Percentiles rank a stretch among this genome's conserved stretches.
phyloP scores from a whole-genome alignment of 2,329 filamentous ascomycete species.

The Neofusicoccum ribis region DNA sequence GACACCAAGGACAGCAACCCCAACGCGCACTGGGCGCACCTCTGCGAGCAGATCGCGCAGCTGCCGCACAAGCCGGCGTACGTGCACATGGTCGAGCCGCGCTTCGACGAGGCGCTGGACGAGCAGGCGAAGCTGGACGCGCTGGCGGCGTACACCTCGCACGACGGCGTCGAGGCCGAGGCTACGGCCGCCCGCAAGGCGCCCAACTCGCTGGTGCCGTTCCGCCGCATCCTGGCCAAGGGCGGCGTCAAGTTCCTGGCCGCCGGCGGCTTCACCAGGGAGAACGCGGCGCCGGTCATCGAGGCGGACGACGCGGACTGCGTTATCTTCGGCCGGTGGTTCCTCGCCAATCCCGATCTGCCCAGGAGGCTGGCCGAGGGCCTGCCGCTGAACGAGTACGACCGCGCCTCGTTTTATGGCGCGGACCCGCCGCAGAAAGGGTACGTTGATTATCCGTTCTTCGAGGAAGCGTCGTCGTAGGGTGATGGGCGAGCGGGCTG shows the following conservation, averaged over 20 bases:
- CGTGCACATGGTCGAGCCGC: constrained; percentile 41
- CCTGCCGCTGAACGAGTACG: constrained; percentile 39
- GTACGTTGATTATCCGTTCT: constrained; percentile 44
- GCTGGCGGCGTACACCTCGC: constrained; percentile 36
- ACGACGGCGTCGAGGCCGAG: constrained; percentile 31
- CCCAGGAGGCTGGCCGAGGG: constrained; percentile 39
- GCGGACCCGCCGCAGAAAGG: constrained; percentile 38
- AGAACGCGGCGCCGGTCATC: constrained; percentile 33
- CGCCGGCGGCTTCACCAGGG: constrained; percentile 41
- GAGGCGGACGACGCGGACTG: constrained; percentile 40
- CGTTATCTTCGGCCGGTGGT: constrained; percentile 44
- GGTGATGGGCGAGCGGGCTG: neutral
- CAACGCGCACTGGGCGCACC: constrained; percentile 46
- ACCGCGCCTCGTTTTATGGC: constrained; percentile 47
- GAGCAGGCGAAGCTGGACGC: constrained; percentile 41
- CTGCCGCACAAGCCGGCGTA: constrained; percentile 31
- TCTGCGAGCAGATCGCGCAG: constrained; percentile 44
- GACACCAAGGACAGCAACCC: constrained; percentile 47
- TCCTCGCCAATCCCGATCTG: constrained; percentile 46
- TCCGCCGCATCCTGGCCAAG: constrained; percentile 32
- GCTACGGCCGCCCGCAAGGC: constrained; percentile 26
- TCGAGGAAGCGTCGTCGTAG: constrained; percentile 20
- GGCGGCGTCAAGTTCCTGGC: constrained; percentile 32
- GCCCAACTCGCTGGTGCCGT: constrained; percentile 32
- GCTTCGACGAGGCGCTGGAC: constrained; percentile 39